A percentile compares a stretch with the other conserved stretches of the same genome.
Evolutionary conservation across 1,284 basidiomycete species (phyloP).

Genomic region (Boletellus deceptivus): DNA sequence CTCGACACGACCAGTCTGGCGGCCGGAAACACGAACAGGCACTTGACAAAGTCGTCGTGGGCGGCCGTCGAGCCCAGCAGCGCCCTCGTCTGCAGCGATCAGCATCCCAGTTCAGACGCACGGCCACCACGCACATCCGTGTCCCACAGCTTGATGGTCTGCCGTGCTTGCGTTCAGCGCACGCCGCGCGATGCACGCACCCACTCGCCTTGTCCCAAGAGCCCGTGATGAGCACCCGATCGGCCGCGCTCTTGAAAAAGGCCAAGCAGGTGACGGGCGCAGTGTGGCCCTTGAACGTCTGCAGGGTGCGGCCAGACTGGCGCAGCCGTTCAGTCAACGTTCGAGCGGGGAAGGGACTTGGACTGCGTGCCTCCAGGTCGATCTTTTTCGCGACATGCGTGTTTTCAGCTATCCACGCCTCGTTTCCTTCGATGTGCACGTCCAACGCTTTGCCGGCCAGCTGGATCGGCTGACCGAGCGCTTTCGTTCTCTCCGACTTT

Average conservation of each 20-base stretch:
- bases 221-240: conserved; percentile 69
- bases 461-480: conserved; percentile 74
- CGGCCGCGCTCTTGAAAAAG: conserved; percentile 50
- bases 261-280: conserved; percentile 84
- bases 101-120: conserved; percentile 2
- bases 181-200: not conserved
- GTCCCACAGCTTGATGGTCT: conserved; percentile 86
- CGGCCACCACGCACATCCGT: conserved; percentile 49
- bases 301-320: conserved; percentile 76
- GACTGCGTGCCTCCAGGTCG: conserved; percentile 63
- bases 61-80: conserved; percentile 71
- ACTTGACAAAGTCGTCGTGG: conserved; percentile 87
- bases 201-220: conserved; percentile 84
- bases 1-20: conserved; percentile 76
- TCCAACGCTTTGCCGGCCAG: conserved; percentile 74
- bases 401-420: conserved; percentile 86
- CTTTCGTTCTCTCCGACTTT: conserved; percentile 72
- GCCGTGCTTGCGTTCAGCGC: conserved; percentile 2
- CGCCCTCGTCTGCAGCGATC: conserved; percentile 55
- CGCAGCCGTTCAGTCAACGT: conserved; percentile 11
- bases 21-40: conserved; percentile 65
- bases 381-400: conserved; percentile 71
- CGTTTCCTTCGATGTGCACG: conserved; percentile 59
- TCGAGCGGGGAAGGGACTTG: conserved; percentile 1
- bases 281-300: conserved; percentile 77